Evolutionary conservation across 495 filamentous ascomycete genomes (phyloP).

Genomic region (Tuber brumale): DNA sequence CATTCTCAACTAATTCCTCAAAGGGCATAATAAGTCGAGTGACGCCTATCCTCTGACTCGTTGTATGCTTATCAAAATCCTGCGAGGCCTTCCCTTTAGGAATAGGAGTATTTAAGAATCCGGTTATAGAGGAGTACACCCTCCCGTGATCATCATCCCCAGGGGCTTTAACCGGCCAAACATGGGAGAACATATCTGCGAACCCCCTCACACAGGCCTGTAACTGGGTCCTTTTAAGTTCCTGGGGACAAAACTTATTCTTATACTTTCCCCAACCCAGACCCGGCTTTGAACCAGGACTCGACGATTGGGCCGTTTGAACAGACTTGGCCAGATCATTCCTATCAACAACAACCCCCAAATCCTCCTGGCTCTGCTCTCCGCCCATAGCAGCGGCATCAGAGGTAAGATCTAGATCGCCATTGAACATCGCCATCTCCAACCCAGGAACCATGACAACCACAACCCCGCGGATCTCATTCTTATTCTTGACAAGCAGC

Average conservation of each 20-base stretch:
- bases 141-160: conserved; percentile 74
- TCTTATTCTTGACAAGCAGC: conserved; percentile 60
- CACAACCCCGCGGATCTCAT: conserved; percentile 72
- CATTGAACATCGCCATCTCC: conserved; percentile 83
- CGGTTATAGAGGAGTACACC: conserved; percentile 75
- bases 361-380: conserved; percentile 15
- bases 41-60: conserved; percentile 66
- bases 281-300: not conserved
- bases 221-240: conserved; percentile 55
- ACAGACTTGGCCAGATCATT: not conserved
- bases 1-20: conserved; percentile 71
- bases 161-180: conserved; percentile 82
- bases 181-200: conserved; percentile 72
- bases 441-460: conserved; percentile 91
- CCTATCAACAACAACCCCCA: conserved; percentile 12
- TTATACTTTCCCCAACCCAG: conserved; percentile 29
- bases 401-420: conserved; percentile 47
- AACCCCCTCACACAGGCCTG: conserved; percentile 61
- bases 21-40: conserved; percentile 64
- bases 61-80: conserved; percentile 55
- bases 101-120: conserved; percentile 67
- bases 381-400: not conserved
- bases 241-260: conserved; percentile 65
- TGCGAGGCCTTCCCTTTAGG: conserved; percentile 56
- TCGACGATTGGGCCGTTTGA: not conserved